phyloP scores from a whole-genome alignment of 2,329 filamentous ascomycete genomes.

The Onygenales sp. region DNA sequence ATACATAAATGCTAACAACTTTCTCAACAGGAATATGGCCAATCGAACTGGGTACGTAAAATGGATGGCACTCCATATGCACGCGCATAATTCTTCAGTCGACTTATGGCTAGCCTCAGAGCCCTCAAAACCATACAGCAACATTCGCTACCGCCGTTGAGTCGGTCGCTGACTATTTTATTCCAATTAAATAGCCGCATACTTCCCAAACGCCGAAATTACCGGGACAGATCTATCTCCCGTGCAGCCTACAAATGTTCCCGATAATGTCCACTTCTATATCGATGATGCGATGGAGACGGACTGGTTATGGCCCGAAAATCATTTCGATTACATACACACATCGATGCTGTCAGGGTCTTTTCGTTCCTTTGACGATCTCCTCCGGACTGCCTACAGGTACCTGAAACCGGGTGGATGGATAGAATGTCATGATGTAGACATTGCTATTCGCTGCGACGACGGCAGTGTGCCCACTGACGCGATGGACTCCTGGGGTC shows the following conservation, averaged over 20 bases:
- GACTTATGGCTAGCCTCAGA: too few species aligned
- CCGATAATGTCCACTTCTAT: conserved; percentile 63
- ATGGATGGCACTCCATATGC: conserved; percentile 6
- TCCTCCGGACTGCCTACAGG: conserved; percentile 43
- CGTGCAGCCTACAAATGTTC: conserved; percentile 56
- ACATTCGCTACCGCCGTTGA: too few species aligned
- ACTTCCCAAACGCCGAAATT: not conserved
- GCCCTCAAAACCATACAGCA: too few species aligned
- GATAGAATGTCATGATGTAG: conserved; percentile 35
- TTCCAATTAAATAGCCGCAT: not conserved
- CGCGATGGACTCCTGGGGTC: conserved; percentile 28
- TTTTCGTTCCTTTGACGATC: conserved; percentile 46
- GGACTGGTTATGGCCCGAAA: conserved; percentile 46
- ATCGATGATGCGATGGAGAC: conserved; percentile 57
- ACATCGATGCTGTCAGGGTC: conserved; percentile 49
- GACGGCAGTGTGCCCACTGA: conserved; percentile 43
- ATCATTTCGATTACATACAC: conserved; percentile 51
- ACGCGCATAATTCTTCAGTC: not conserved
- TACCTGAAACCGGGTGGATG: conserved; percentile 50
- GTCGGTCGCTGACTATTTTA: too few species aligned
- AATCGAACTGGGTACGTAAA: conserved; percentile 49
- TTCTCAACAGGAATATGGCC: conserved; percentile 48
- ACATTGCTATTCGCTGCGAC: conserved; percentile 41
- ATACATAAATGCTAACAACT: not conserved
- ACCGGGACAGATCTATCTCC: conserved; percentile 48